phyloP scores from a whole-genome alignment of 306 rosid species.

The Gleditsia sinensis region DNA sequence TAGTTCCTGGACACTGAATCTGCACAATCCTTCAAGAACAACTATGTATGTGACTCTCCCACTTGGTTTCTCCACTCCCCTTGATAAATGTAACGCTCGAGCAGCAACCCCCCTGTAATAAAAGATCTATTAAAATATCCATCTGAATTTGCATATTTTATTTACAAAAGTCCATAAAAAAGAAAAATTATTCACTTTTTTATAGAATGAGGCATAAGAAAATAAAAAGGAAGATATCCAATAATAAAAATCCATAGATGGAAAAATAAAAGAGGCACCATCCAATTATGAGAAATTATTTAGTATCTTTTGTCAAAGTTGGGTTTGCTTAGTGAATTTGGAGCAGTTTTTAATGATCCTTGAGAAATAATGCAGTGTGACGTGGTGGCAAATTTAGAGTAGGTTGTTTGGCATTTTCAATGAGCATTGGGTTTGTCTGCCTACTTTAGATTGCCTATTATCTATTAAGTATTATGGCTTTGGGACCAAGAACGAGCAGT shows the following conservation, averaged over 20 bases:
- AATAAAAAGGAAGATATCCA: background rate
- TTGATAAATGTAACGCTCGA: conserved; percentile 89
- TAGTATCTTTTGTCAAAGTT: no score
- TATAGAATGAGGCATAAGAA: background rate
- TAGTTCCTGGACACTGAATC: conserved; percentile 90
- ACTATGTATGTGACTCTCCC: conserved; percentile 96
- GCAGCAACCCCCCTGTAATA: conserved; percentile 93
- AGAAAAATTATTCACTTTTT: conserved; percentile 3
- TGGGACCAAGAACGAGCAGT: no score
- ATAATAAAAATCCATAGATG: background rate
- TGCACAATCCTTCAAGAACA: conserved; percentile 96
- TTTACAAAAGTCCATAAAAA: conserved; percentile 5
- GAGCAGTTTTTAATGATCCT: no score
- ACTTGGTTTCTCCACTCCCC: conserved; percentile 99
- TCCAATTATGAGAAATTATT: no score
- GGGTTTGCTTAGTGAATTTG: no score
- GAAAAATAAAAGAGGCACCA: conserved; percentile 21
- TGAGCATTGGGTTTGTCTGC: no score
- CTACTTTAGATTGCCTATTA: no score
- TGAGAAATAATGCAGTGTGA: no score
- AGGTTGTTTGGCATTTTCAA: no score
- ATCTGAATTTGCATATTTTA: conserved; percentile 18
- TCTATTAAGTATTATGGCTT: no score
- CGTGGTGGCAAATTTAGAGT: no score
- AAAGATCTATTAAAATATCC: conserved; percentile 37